Evolutionary conservation across 495 filamentous ascomycete species (phyloP).

Genomic region (Acidiella bohemica): DNA sequence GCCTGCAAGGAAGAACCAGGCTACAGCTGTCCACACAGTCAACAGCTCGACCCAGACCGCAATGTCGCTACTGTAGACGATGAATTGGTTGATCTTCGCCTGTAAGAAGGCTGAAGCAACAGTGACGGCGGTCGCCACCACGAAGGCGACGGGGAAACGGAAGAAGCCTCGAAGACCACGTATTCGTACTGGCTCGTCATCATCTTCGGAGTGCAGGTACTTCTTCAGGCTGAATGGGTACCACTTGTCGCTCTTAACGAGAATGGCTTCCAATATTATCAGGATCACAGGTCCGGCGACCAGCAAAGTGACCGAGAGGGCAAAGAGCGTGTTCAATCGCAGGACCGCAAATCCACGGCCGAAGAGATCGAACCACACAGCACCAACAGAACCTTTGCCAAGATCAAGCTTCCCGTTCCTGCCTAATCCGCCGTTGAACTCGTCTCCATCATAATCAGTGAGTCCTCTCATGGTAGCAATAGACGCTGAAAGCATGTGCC

Average conservation of each 20-base stretch:
- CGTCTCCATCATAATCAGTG: constrained; percentile 52
- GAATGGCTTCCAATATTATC: constrained; percentile 49
- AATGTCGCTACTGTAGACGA: constrained; percentile 76
- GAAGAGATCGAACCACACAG: constrained; percentile 96
- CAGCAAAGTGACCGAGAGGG: constrained; percentile 69
- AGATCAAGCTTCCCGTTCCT: constrained; percentile 52
- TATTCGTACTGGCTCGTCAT: constrained; percentile 47
- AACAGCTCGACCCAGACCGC: constrained; percentile 68
- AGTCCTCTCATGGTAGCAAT: constrained; percentile 57
- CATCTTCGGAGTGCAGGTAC: constrained; percentile 42
- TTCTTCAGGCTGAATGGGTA: constrained; percentile 56
- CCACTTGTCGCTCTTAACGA: constrained; percentile 57
- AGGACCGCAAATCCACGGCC: constrained; percentile 71
- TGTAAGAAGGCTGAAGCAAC: constrained; percentile 65
- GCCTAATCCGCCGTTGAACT: constrained; percentile 48
- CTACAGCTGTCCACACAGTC: constrained; percentile 60
- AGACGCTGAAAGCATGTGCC: constrained; percentile 86
- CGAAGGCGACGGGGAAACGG: constrained; percentile 66
- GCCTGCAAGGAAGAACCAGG: constrained; percentile 74
- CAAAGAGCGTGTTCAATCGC: constrained; percentile 67
- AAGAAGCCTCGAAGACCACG: constrained; percentile 71
- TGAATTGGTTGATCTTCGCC: constrained; percentile 69
- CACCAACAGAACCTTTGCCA: constrained; percentile 51
- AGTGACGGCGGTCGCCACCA: constrained; percentile 51
- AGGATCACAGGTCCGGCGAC: constrained; percentile 62